Conservation (phyloP, 352 stramenopile genomes). For the Globisporangium spinosum region DNA sequence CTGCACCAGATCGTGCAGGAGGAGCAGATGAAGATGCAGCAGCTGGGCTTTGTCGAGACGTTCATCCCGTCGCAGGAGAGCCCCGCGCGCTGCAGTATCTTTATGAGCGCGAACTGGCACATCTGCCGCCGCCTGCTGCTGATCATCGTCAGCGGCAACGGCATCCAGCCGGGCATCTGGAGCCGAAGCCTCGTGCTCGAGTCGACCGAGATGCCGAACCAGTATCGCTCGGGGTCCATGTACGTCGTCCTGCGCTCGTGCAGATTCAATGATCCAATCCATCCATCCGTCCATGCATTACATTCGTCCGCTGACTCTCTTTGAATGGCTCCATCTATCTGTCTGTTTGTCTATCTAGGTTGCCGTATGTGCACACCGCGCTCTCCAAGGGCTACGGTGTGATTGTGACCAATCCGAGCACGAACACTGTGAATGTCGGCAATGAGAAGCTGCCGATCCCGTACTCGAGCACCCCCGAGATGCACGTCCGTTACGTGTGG, state of each 20-base stretch:
- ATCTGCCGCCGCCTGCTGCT: constrained; percentile 69
- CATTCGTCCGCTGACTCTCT: neutral
- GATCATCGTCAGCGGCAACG: constrained; percentile 78
- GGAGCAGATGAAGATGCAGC: constrained; percentile 83
- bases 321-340: neutral
- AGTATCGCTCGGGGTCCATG: constrained; percentile 84
- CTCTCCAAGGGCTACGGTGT: constrained; percentile 79
- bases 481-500: constrained; percentile 82
- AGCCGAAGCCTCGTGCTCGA: constrained; percentile 81
- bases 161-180: constrained; percentile 85
- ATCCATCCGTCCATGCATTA: neutral
- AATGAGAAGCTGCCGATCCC: constrained; percentile 75
- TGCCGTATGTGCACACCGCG: constrained; percentile 76
- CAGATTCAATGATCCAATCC: neutral
- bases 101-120: constrained; percentile 83
- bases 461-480: constrained; percentile 68
- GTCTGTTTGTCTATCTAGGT: constrained; percentile 17
- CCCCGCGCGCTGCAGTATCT: constrained; percentile 68
- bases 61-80: constrained; percentile 71
- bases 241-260: constrained; percentile 9
- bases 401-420: constrained; percentile 78
- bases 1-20: constrained; percentile 83
- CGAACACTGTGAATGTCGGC: constrained; percentile 67
- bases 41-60: constrained; percentile 79
- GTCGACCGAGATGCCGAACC: constrained; percentile 55